Conservation (phyloP, 768 basidiomycete species). For the Kwoniella europaea region DNA sequence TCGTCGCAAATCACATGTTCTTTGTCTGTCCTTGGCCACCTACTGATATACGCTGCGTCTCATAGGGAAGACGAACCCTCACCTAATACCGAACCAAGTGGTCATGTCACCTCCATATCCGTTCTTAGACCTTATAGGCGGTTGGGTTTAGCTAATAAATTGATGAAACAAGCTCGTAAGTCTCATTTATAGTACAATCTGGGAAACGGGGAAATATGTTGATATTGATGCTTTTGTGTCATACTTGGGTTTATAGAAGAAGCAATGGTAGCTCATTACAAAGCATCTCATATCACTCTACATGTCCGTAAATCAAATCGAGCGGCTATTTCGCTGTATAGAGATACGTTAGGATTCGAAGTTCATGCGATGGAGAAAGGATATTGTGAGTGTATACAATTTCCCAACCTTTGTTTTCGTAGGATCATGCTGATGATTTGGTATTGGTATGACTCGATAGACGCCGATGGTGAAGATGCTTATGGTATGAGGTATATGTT, state of each 20-base stretch:
- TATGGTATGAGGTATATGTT: slow-evolving; percentile 78
- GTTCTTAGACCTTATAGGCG: slow-evolving; percentile 87
- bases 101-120: slow-evolving; percentile 96
- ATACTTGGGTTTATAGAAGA: slow-evolving; percentile 66
- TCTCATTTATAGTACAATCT: background rate
- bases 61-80: slow-evolving; percentile 66
- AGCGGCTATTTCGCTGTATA: slow-evolving; percentile 84
- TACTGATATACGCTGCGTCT: too few species aligned
- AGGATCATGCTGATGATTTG: background rate
- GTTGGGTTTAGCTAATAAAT: slow-evolving; percentile 88
- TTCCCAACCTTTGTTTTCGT: too few species aligned
- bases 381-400: slow-evolving; percentile 73
- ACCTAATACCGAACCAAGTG: slow-evolving; percentile 66
- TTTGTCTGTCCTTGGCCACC: too few species aligned
- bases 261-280: slow-evolving; percentile 87
- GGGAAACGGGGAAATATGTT: too few species aligned
- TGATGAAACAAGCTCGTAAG: slow-evolving; percentile 92
- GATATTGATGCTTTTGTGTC: background rate
- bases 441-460: slow-evolving; percentile 59
- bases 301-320: slow-evolving; percentile 96
- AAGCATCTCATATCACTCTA: slow-evolving; percentile 79
- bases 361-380: slow-evolving; percentile 83
- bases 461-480: slow-evolving; percentile 94
- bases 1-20: too few species aligned
- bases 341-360: slow-evolving; percentile 85